These are phyloP conservation scores for Taiwanofungus camphoratus DNA, from an alignment of 1,284 basidiomycete genomes.

Conservation along the genomic window DNA sequence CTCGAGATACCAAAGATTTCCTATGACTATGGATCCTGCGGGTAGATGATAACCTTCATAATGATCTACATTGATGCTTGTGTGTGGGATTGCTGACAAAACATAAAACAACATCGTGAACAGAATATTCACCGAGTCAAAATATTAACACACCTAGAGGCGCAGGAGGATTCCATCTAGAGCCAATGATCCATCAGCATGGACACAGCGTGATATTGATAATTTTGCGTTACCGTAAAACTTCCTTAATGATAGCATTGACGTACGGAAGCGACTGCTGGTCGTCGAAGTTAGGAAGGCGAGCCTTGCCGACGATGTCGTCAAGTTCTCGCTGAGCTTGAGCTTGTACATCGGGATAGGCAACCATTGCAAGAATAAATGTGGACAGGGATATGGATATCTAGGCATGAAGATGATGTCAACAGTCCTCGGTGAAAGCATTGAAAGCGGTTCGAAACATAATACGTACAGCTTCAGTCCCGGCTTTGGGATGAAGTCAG, in stretches of 20 bases:
- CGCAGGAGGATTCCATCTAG: conserved; percentile 24
- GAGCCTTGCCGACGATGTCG: conserved; percentile 22
- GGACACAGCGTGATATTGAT: too few species aligned
- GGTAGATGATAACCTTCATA: conserved; percentile 25
- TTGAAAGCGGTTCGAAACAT: too few species aligned
- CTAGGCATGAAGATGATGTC: too few species aligned
- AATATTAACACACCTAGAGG: conserved; percentile 17
- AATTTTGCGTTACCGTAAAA: too few species aligned
- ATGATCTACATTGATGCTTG: conserved; percentile 23
- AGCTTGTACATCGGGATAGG: conserved; percentile 26
- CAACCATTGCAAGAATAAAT: conserved; percentile 28
- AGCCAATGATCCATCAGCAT: too few species aligned
- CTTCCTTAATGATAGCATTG: conserved; percentile 26
- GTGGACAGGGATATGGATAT: too few species aligned
- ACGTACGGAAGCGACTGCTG: conserved; percentile 26
- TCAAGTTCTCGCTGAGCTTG: conserved; percentile 30
- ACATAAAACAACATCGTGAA: too few species aligned
- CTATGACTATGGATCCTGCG: conserved; percentile 24
- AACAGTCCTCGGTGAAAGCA: too few species aligned
- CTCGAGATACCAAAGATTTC: conserved; percentile 19
- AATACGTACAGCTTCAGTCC: too few species aligned
- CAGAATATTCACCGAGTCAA: background rate
- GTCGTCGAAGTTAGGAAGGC: conserved; percentile 26
- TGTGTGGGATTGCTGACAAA: conserved; percentile 25
- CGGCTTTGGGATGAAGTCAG: too few species aligned